Base-by-base conservation (phyloP, 2,329 filamentous ascomycete species). In the Hymenoscyphus linearis region DNA sequence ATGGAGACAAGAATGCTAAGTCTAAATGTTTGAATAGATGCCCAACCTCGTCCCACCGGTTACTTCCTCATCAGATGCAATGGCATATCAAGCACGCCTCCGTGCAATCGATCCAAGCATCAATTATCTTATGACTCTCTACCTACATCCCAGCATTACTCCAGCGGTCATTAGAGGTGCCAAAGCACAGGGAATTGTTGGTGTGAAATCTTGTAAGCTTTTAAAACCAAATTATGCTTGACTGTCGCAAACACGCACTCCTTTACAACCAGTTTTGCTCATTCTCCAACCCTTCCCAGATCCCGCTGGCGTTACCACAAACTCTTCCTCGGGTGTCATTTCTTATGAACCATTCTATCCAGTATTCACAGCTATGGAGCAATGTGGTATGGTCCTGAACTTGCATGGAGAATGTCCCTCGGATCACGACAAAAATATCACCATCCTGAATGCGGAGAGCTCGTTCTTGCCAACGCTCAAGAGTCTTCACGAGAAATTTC, bases 361-460 rank as follows among this genome's bases (percentile, higher is more conserved):
- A 6, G 89, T 93, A 14, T 96, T 98, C 72, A 83, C 82, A n/a
- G 89, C 90, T 66, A 97, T 98, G 93, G 89, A 96, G 73, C 78
- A 86, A 62, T 85, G 92, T 67, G 86, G 87, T 67, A 80, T 96
- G 72, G 83, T 96, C n/a, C 81, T 96, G 50, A 97, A 97, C 76
- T 79, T 98, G n/a, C 93, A 98, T 74, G 93, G 93, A 66, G 93
- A 97, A 76, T 85, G 88, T n/a, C 87, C 77, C 6, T 74, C 72
- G 31, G 72, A 74, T 58, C 70, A 71, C 13, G 68, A 65, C 2
- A 71, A 73, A 55, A 72, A 76, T 50, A 78, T 83, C 62, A 84
- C 82, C 0, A 80, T 84, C 34, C 77, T 91, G 65, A 89, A 88
- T 68, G 88, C 87, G 22, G 89, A 93, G 74, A 82, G 85, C 64